These are phyloP conservation scores for Globisporangium ultimum DNA, from an alignment of 352 stramenopile species.

Conservation along the genomic window DNA sequence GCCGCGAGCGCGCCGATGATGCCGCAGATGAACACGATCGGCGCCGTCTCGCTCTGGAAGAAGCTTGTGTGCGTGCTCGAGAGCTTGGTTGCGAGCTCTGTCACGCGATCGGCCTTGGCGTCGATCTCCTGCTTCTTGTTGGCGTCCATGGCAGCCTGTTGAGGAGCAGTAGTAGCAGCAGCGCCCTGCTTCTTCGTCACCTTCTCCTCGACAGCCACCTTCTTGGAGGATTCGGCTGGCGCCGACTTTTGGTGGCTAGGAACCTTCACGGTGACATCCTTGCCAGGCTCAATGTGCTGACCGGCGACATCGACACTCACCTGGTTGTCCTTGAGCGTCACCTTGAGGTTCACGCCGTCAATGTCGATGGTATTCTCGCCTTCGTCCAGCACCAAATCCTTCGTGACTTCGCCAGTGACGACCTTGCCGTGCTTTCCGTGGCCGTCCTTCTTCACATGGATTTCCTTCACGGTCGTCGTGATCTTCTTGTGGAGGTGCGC, in stretches of 20 bases:
- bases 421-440: slow-evolving; percentile 9
- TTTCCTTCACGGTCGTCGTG: slow-evolving; percentile 3
- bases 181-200: slow-evolving; percentile 6
- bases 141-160: not conserved
- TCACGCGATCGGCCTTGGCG: slow-evolving; percentile 30
- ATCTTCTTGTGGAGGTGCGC: slow-evolving; percentile 4
- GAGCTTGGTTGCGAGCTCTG: slow-evolving; percentile 57
- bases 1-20: slow-evolving; percentile 62
- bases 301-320: slow-evolving; percentile 14
- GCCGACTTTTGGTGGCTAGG: not conserved
- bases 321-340: slow-evolving; percentile 13
- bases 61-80: slow-evolving; percentile 29
- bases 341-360: slow-evolving; percentile 12
- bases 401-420: slow-evolving; percentile 6
- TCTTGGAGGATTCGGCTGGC: not conserved
- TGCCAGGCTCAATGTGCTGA: slow-evolving; percentile 13
- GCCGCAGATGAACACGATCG: slow-evolving; percentile 61
- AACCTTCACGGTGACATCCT: slow-evolving; percentile 8
- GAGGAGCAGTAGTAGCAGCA: too few relatives aligned
- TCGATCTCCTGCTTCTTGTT: slow-evolving; percentile 6
- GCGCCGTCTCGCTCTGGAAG: slow-evolving; percentile 35
- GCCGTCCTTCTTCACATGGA: slow-evolving; percentile 10
- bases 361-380: slow-evolving; percentile 16
- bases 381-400: slow-evolving; percentile 17
- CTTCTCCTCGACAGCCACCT: slow-evolving; percentile 7